Percentiles rank a stretch among this genome's conserved stretches.
These are phyloP conservation scores for Sordaria brevicollis DNA, from an alignment of 495 filamentous ascomycete genomes.

Conservation along the genomic window DNA sequence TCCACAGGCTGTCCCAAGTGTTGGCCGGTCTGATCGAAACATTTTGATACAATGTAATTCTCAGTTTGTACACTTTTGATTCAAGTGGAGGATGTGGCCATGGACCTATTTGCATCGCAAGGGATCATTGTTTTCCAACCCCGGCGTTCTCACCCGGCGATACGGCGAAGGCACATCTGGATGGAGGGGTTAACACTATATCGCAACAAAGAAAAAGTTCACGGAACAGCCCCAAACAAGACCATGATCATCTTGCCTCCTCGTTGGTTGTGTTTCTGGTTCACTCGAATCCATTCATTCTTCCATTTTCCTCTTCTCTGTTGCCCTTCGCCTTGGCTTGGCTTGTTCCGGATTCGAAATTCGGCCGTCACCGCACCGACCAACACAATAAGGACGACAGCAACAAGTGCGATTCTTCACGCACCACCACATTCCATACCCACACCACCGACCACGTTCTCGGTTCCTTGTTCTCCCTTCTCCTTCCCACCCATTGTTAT, in stretches of 20 bases:
- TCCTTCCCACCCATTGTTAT: slow-evolving; percentile 10
- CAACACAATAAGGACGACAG: too few relatives aligned
- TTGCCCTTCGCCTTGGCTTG: neutral
- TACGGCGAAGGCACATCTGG: neutral
- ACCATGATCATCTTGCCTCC: neutral
- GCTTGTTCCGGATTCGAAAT: neutral
- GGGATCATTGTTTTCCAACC: neutral
- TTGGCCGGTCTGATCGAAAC: neutral
- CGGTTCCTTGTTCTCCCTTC: neutral
- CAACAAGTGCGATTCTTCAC: neutral
- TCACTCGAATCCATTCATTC: neutral
- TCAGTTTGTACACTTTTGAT: neutral
- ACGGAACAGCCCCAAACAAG: neutral
- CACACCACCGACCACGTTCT: neutral
- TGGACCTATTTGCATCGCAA: neutral
- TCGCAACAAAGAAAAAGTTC: neutral
- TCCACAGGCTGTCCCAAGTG: neutral
- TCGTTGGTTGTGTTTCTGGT: neutral
- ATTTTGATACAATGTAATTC: neutral
- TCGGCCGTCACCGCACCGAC: too few relatives aligned
- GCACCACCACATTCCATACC: neutral
- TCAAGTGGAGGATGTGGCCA: neutral
- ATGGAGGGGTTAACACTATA: neutral
- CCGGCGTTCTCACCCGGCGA: neutral
- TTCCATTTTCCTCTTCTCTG: neutral